Evolutionary conservation across 805 yeast genomes (phyloP), one percentile per base, ranked within the genome.

Genomic region (Kregervanrija pseudodelftensis): DNA sequence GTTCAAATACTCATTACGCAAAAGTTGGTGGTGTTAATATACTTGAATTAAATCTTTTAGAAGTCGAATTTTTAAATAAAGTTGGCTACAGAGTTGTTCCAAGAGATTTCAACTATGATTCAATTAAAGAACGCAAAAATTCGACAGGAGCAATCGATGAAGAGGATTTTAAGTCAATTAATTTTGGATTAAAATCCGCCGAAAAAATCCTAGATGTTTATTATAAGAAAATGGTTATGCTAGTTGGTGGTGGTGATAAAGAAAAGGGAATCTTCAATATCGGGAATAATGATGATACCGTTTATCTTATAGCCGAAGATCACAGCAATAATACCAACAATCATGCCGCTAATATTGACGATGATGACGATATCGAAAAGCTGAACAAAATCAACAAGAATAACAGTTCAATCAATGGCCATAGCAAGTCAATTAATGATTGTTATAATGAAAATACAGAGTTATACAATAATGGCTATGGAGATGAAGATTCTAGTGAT

Each of bases 1-100:
- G 93, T 65, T 88, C 96, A 12, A 91, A 90, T 63, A 76, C 82
- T 38, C 96, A 93, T 63, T 91, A 93, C 58, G 95, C 98, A 11
- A 85, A 85, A 60, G 97, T 93, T 14, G 99, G 99, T 3, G 98
- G 99, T 48, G 84, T 89, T 4, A 87, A 87, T 37, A 67, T 83
- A 40, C 74, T 80, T 47, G 97, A 89, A 59, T 69, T 90, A 52
- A 93, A 93, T 62, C 73, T 91, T 44, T 69, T 91, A 39, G 99
- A 91, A 60, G 80, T 85, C 43, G 98, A 93, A 63, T 89, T 93
- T 56, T 72, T 91, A 38, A 75, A 76, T 40, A 71, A 89, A 49
- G 91, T 91, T 9, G 78, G 80, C 47, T 91, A 93, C 77, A 70
- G 85, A 49, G 79, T 85, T 11, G 73, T 85, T 3, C 91, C 93